Conservation (phyloP, 2,329 filamentous ascomycete species). For the Ceratocystis diversiconidia region DNA sequence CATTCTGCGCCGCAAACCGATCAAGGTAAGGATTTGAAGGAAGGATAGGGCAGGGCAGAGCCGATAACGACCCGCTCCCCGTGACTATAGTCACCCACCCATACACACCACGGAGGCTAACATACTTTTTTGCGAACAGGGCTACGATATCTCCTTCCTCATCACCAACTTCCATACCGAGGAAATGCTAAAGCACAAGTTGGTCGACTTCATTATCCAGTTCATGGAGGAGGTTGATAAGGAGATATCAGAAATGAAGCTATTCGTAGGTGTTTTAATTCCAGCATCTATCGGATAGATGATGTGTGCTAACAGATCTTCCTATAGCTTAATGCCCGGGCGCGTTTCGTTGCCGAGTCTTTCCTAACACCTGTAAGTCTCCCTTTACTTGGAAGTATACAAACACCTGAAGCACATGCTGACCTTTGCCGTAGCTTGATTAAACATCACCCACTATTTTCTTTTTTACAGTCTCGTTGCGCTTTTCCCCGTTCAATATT, state of each 20-base stretch:
- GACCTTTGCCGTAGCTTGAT: conserved; percentile 12
- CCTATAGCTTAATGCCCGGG: conserved; percentile 75
- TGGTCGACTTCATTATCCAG: conserved; percentile 97
- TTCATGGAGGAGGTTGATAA: conserved; percentile 99
- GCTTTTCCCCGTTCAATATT: not conserved
- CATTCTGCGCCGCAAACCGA: conserved; percentile 84
- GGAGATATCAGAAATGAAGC: conserved; percentile 99
- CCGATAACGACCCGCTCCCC: not conserved
- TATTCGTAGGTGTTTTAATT: conserved; percentile 57
- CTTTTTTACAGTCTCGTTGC: not conserved
- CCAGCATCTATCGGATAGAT: not conserved
- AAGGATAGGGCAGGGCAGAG: not conserved
- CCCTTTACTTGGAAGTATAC: not conserved
- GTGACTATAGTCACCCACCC: conserved; percentile 34
- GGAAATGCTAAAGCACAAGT: conserved; percentile 96
- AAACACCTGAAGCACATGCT: not conserved
- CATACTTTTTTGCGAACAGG: conserved; percentile 25
- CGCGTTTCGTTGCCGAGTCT: conserved; percentile 94
- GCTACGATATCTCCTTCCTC: conserved; percentile 96
- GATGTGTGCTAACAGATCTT: not conserved
- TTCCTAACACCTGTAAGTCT: conserved; percentile 76
- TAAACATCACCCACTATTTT: conserved; percentile 7
- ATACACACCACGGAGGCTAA: not conserved
- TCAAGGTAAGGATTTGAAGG: conserved; percentile 38
- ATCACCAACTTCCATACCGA: conserved; percentile 99